phyloP scores from a whole-genome alignment of 2,329 filamentous ascomycete species.

The Trichoderma sp. region DNA sequence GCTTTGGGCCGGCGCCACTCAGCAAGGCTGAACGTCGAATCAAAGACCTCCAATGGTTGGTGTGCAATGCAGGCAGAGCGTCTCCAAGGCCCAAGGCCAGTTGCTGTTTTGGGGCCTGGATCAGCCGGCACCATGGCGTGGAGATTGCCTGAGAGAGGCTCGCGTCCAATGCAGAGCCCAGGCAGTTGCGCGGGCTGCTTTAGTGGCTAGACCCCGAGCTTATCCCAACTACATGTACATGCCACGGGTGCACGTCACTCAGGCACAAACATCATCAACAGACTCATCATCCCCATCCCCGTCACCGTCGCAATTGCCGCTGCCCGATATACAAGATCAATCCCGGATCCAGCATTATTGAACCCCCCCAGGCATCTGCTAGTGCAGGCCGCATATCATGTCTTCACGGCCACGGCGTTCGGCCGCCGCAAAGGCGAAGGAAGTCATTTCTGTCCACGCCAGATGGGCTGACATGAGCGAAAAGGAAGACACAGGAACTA shows the following conservation, averaged over 20 bases:
- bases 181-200: constrained; percentile 14
- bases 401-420: constrained; percentile 53
- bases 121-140: constrained; percentile 18
- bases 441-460: constrained; percentile 49
- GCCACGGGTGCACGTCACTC: constrained; percentile 14
- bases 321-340: not conserved
- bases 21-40: constrained; percentile 3
- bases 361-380: constrained; percentile 7
- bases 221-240: constrained; percentile 23
- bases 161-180: constrained; percentile 11
- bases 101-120: constrained; percentile 23
- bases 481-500: constrained; percentile 42
- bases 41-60: not conserved
- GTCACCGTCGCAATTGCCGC: not conserved
- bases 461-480: constrained; percentile 48
- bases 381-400: constrained; percentile 42
- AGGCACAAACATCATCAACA: not conserved
- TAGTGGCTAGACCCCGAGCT: constrained; percentile 23
- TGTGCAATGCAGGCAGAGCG: constrained; percentile 13
- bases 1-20: constrained; percentile 5
- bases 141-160: constrained; percentile 16
- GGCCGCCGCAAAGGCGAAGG: constrained; percentile 48
- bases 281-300: not conserved
- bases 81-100: constrained; percentile 12
- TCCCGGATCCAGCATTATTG: not conserved